phyloP scores from a whole-genome alignment of 1,284 basidiomycete species.

The Cryptococcus sp. region DNA sequence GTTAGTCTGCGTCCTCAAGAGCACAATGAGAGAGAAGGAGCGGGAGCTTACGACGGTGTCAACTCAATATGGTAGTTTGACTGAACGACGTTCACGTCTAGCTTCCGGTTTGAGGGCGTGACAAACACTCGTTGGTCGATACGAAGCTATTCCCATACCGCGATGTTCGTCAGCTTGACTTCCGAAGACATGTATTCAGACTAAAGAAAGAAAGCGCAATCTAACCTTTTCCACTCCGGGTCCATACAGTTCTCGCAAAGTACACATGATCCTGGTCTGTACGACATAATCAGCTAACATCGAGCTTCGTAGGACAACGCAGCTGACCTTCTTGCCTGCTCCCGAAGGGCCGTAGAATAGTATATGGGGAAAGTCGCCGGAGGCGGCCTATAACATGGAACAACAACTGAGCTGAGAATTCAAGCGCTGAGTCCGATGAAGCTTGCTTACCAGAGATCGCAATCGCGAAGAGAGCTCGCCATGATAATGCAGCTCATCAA shows the following conservation, averaged over 20 bases:
- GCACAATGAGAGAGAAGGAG: background rate
- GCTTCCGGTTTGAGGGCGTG: slow-evolving; percentile 89
- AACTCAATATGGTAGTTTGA: slow-evolving; percentile 98
- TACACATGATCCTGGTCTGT: slow-evolving; percentile 84
- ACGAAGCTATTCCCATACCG: slow-evolving; percentile 68
- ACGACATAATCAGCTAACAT: background rate
- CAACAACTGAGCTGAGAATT: background rate
- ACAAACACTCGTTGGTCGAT: slow-evolving; percentile 97
- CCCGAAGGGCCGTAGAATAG: slow-evolving; percentile 97
- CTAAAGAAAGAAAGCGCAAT: background rate
- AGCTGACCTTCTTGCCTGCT: slow-evolving; percentile 80
- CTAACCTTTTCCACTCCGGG: slow-evolving; percentile 86
- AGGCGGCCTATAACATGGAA: slow-evolving; percentile 62
- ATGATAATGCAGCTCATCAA: slow-evolving; percentile 90
- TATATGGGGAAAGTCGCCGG: slow-evolving; percentile 95
- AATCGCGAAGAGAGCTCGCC: slow-evolving; percentile 75
- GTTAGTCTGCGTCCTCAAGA: background rate
- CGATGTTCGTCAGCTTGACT: background rate
- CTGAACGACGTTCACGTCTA: slow-evolving; percentile 96
- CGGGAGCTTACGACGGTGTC: slow-evolving; percentile 74
- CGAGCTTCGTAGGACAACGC: background rate
- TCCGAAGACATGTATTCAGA: background rate
- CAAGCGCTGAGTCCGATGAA: too few species aligned
- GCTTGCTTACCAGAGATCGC: slow-evolving; percentile 66
- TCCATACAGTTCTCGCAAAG: slow-evolving; percentile 86